Base-by-base conservation (phyloP, 2,329 filamentous ascomycete genomes). In the Gliomastix tumulicola region DNA sequence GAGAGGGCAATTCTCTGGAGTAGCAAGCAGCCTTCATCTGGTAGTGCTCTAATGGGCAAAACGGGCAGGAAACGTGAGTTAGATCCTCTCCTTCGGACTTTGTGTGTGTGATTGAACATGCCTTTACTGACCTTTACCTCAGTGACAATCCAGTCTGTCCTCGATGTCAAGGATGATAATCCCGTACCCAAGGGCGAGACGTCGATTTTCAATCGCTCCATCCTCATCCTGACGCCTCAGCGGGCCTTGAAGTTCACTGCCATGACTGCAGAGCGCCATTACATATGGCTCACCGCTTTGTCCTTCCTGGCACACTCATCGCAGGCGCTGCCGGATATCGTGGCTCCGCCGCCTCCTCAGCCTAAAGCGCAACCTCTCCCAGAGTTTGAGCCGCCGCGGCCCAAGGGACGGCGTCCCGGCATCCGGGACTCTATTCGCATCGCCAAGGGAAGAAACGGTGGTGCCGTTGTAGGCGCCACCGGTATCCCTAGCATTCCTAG, bases 1-100 rank as follows among this genome's bases (percentile, higher is more conserved):
- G 92, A 98, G 62, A 76, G 89, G 44, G 84, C 90, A 11, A 90
- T 98, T 41, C 86, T 98, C 59, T 98, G 92, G 92, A 96, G 90
- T 60, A 94, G 84, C 70, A 96, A 94, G 69, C 92, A 98, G 62
- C 92, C 92, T 13, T 87, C 82, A 9, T 88, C 82, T 48, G 88
- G 89, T 21, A 84, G 79, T 49, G 90, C 89, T 21, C 63, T 98
- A 59, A 74, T 97, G 70, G 92, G 92, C 47, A 98, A 97, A 68
- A 84, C 84, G 54, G 92, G 92, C 37, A 82, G 92, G 49, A 98
- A 97, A 65, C 65, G 90, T 95, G 73, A 80, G 88, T 79, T 39
- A 34, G 33, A 36, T 18, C 39, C 35, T 31, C 40, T 28, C 37
- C 13, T 31, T 40, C 17, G 25, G 25, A 13, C 25, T 7, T n/a